phyloP scores from a whole-genome alignment of 225 moss, liverwort and hornwort species.

The Asterella californica region DNA sequence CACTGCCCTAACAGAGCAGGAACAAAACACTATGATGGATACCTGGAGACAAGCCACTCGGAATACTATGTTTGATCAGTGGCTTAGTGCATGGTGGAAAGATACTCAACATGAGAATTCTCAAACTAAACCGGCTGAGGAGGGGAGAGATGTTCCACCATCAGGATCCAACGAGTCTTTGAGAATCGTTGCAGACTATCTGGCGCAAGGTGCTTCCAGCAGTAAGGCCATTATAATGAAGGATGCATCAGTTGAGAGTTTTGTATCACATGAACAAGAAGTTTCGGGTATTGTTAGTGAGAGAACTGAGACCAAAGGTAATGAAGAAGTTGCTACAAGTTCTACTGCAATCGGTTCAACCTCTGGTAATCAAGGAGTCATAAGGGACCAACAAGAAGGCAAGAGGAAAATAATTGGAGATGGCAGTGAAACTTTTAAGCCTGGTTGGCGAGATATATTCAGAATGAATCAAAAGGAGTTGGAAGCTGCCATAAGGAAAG shows the following conservation, averaged over 20 bases:
- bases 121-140: conserved; percentile 31
- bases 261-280: conserved; percentile 8
- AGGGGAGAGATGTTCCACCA: conserved; percentile 45
- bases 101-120: conserved; percentile 42
- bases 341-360: conserved; percentile 1
- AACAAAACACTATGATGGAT: conserved; percentile 97
- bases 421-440: conserved; percentile 69
- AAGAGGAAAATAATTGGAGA: conserved; percentile 36
- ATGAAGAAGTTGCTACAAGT: conserved; percentile 15
- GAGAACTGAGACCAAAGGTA: not conserved
- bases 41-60: conserved; percentile 97
- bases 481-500: conserved; percentile 95
- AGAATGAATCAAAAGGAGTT: conserved; percentile 98
- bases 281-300: not conserved
- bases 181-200: conserved; percentile 89
- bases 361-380: conserved; percentile 11
- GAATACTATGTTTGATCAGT: conserved; percentile 98
- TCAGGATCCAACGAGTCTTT: conserved; percentile 85
- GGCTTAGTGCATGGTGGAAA: conserved; percentile 99
- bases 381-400: conserved; percentile 23
- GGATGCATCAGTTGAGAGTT: conserved; percentile 16
- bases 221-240: conserved; percentile 11
- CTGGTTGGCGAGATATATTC: conserved; percentile 97
- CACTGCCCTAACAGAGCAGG: conserved; percentile 85
- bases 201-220: conserved; percentile 41